Base-by-base conservation (phyloP, 1,139 yeast genomes). In the Scheffersomyces illinoinensis region DNA sequence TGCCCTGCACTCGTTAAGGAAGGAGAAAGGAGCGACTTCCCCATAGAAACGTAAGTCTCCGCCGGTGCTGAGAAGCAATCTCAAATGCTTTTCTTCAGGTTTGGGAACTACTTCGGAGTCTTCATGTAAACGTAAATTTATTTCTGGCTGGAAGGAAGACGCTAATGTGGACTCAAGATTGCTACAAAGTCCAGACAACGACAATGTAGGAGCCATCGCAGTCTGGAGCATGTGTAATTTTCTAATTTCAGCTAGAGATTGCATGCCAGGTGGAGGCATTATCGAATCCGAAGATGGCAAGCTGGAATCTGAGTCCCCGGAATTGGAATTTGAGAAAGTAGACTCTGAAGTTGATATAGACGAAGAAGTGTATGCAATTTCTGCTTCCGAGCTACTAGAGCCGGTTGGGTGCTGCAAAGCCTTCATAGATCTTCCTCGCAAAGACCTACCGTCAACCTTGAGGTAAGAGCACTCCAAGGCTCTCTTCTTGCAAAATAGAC, bases 41-140 rank as follows among this genome's bases (percentile, higher is more conserved):
- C 74, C 74, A 59, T 71, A 67, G 58, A 69, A 71, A 39, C 72
- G 57, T n/a, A 70, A 66, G 4, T 69, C 65, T 7, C 71, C 68
- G 5, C 66, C 64, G 14, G 67, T 63, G 55, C 69, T 72, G 55
- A 63, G 59, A 19, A 71, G 60, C 33, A 70, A 62, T 18, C 68
- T 61, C 5, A 67, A 60, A n/a, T 67, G 61, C 50, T 61, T 66
- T 19, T 69, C 66, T 24, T 62, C 57, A 50, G 63, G 68, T 51
- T 66, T 65, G 17, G 65, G 59, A 8, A 66, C 58, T 10, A 65
- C 51, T 14, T 20, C n/a, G 5, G 21, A 17, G 63, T 33, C 57
- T 59, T n/a, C 58, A 57, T 48, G 3, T 14, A 19, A 48, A 48
- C 4, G 5, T 14, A 48, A 14, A 3, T 17, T 17, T 26, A 21